Percentiles rank a stretch among this genome's conserved stretches.
phyloP scores from a whole-genome alignment of 306 rosid genomes.

The Begonia masoniana region DNA sequence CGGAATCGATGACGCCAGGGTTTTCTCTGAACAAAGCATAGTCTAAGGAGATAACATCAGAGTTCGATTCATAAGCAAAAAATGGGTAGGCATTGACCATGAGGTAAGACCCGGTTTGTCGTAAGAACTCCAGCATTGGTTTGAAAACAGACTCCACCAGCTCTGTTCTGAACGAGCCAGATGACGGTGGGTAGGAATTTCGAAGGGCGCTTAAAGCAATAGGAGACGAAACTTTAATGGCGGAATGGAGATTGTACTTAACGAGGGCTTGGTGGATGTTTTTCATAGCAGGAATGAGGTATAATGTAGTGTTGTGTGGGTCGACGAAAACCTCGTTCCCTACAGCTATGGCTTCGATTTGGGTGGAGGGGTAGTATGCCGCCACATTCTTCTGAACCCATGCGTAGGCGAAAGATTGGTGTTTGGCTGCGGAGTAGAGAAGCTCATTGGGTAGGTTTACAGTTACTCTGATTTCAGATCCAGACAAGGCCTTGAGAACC shows the following conservation, averaged over 20 bases:
- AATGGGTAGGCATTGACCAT: slow-evolving; percentile 96
- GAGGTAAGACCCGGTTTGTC: slow-evolving; percentile 62
- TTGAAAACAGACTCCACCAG: slow-evolving; percentile 49
- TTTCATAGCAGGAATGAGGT: slow-evolving; percentile 78
- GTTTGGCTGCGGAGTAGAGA: slow-evolving; percentile 51
- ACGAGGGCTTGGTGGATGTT: slow-evolving; percentile 63
- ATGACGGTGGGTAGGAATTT: slow-evolving; percentile 74
- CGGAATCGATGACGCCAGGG: slow-evolving; percentile 75
- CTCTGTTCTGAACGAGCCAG: slow-evolving; percentile 82
- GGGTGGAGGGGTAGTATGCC: slow-evolving; percentile 60
- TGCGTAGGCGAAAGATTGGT: slow-evolving; percentile 44
- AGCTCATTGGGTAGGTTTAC: slow-evolving; percentile 89
- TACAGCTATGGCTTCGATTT: slow-evolving; percentile 90
- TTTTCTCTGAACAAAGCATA: slow-evolving; percentile 71
- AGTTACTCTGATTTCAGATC: slow-evolving; percentile 61
- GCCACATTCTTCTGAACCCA: slow-evolving; percentile 76
- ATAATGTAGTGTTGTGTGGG: slow-evolving; percentile 48
- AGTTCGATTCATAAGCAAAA: slow-evolving; percentile 83
- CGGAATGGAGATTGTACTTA: slow-evolving; percentile 34
- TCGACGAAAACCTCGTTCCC: slow-evolving; percentile 95
- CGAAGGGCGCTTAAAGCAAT: slow-evolving; percentile 73
- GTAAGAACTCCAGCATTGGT: slow-evolving; percentile 68
- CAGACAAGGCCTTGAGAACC: slow-evolving; percentile 57
- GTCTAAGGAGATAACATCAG: slow-evolving; percentile 72
- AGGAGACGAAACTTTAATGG: slow-evolving; percentile 81